These are phyloP conservation scores for Penicillium brasilianum DNA, from an alignment of 2,329 filamentous ascomycete genomes.

Conservation along the genomic window DNA sequence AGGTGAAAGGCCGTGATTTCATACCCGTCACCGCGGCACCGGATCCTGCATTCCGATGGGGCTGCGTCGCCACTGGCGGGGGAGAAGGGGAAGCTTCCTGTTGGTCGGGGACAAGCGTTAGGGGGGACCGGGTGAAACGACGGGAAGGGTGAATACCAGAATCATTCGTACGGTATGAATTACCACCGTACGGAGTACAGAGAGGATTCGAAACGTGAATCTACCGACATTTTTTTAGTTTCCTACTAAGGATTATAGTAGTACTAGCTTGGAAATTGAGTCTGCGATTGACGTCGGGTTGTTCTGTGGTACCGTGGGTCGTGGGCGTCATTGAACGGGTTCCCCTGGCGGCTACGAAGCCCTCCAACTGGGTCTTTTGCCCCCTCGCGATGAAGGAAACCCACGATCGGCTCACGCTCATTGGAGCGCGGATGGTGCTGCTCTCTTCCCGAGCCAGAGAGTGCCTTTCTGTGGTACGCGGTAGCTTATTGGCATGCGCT, in stretches of 20 bases:
- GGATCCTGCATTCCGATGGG: constrained; percentile 40
- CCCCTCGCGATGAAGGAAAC: background rate
- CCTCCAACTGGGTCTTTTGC: background rate
- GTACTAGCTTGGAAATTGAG: constrained; percentile 3
- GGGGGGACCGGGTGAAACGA: constrained; percentile 20
- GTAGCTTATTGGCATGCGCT: background rate
- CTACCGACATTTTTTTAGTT: background rate
- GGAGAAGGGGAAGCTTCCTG: constrained; percentile 27
- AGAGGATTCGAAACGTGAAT: background rate
- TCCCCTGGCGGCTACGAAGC: constrained; percentile 19
- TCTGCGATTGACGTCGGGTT: constrained; percentile 15
- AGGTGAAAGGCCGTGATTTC: constrained; percentile 10
- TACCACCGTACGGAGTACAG: background rate
- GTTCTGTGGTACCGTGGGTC: constrained; percentile 26
- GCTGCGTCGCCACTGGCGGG: constrained; percentile 27
- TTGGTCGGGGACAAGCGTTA: constrained; percentile 21
- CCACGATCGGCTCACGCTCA: constrained; percentile 10
- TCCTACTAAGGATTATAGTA: background rate
- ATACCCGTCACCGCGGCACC: constrained; percentile 46
- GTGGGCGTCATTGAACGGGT: background rate
- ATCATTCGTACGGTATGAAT: background rate
- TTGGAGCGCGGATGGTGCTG: constrained; percentile 30
- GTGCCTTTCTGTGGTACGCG: constrained; percentile 1
- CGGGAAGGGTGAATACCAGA: background rate
- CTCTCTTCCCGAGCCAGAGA: background rate